A percentile compares a stretch with the other conserved stretches of the same genome.
These are phyloP conservation scores for Trichoderma lentiforme DNA, from an alignment of 2,329 filamentous ascomycete genomes.

Conservation along the genomic window DNA sequence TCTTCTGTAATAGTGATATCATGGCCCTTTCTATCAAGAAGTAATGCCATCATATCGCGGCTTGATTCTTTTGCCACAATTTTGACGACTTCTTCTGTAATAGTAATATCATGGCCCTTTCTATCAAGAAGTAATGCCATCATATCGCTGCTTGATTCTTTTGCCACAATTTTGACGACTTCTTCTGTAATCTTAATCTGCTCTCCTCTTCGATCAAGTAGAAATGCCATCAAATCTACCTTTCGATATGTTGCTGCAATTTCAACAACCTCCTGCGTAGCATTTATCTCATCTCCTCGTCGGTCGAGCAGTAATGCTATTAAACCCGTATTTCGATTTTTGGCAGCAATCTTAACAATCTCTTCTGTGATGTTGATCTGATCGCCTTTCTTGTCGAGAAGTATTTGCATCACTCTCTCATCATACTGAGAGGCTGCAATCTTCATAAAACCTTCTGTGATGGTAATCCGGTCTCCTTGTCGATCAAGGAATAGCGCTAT, in stretches of 20 bases:
- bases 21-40: not conserved
- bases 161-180: too few relatives aligned
- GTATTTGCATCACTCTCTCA: not conserved
- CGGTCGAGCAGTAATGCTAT: not conserved
- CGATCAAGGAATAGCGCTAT: not conserved
- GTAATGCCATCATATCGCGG: not conserved
- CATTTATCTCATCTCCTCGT: not conserved
- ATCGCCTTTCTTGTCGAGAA: not conserved
- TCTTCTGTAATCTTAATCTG: not conserved
- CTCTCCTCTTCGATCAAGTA: not conserved
- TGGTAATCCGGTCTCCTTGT: not conserved
- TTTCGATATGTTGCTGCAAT: too few relatives aligned
- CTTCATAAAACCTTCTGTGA: not conserved
- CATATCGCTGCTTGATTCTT: accelerated
- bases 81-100: not conserved
- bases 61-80: too few relatives aligned
- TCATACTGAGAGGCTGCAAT: accelerated
- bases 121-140: not conserved
- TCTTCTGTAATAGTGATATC: not conserved
- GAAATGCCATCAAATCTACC: too few relatives aligned
- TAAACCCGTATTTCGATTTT: not conserved
- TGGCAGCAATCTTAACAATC: not conserved
- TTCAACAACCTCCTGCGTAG: too few relatives aligned
- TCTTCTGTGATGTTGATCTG: not conserved
- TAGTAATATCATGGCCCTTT: not conserved